Evolutionary conservation across 768 basidiomycete species (phyloP), one percentile per base, ranked within the genome.

Genomic region (Mycena rosella): DNA sequence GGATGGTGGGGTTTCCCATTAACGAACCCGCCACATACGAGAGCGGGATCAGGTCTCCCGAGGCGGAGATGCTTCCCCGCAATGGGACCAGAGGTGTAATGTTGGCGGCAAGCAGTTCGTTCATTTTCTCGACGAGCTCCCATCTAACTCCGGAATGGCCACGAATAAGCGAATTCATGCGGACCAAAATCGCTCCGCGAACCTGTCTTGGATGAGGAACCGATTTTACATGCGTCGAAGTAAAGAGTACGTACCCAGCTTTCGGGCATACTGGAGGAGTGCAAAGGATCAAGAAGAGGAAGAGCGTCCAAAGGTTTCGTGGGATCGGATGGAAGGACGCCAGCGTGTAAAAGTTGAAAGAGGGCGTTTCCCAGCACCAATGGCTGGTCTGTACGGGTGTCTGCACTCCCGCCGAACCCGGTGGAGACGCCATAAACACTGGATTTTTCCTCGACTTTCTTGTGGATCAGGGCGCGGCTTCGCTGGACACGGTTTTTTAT

Each of bases 351-450:
- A 73, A 94, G 92, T 75, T 96, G 94, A 29, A 95, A 83, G n/a
- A 95, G 86, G n/a, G 92, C 91, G 68, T 89, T 86, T 24, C 92
- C 94, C 29, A 96, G 89, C 13, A 89, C 81, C 66, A 91, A 75
- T 24, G 93, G 89, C 58, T 93, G 82, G 70, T 90, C 86, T 0
- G 94, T 96, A 24, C 94, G 88, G 1, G 94, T 95, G 76, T 95
- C 91, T 14, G 94, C 94, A 72, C 90, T 92, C n/a, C 94, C 94
- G 44, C 94, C 95, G 73, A 94, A 96, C 51, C 95, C 95, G 38
- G 86, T 88, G 3, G 91, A 91, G 45, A 96, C 91, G 26, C 95
- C 95, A 71, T 96, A 96, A 22, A 96, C 85, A 69, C 91, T 92
- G 57, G 87, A 84, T 13, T 89, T 88, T 5, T 84, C 81, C 24